Evolutionary conservation across 768 basidiomycete genomes (phyloP).

Genomic region (Boletus reticulatus): DNA sequence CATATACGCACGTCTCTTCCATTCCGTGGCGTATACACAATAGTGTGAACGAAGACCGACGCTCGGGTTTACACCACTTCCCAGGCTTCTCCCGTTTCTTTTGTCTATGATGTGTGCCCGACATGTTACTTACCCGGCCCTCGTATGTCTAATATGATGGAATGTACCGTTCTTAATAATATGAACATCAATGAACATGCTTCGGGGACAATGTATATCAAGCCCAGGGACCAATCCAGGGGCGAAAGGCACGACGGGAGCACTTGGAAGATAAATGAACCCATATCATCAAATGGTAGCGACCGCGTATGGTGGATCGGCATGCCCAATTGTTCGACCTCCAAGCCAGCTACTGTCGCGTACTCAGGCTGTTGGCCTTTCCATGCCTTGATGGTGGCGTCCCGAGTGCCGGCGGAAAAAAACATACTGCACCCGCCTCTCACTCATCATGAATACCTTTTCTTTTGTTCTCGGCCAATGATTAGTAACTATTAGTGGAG

Average conservation of each 20-base stretch:
- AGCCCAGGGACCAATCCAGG: not conserved
- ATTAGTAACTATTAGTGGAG: not conserved
- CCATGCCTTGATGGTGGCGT: too few species aligned
- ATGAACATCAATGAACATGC: not conserved
- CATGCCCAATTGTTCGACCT: not conserved
- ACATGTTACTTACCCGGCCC: not conserved
- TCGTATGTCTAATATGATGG: not conserved
- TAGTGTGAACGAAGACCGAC: too few species aligned
- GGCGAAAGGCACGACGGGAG: not conserved
- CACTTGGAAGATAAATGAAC: conserved; percentile 2
- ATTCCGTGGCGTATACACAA: not conserved
- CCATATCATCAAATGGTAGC: not conserved
- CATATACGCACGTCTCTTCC: not conserved
- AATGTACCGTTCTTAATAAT: not conserved
- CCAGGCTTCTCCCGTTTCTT: not conserved
- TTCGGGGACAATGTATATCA: not conserved
- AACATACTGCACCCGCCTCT: not conserved
- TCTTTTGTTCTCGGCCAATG: conserved; percentile 6
- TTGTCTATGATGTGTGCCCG: not conserved
- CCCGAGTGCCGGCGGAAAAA: not conserved
- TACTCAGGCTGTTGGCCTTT: too few species aligned
- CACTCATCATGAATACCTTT: not conserved
- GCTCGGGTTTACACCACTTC: not conserved
- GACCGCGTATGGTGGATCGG: not conserved
- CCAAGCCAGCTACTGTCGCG: too few species aligned